These are phyloP conservation scores for Suillus paluster DNA, from an alignment of 768 basidiomycete genomes.

Conservation along the genomic window DNA sequence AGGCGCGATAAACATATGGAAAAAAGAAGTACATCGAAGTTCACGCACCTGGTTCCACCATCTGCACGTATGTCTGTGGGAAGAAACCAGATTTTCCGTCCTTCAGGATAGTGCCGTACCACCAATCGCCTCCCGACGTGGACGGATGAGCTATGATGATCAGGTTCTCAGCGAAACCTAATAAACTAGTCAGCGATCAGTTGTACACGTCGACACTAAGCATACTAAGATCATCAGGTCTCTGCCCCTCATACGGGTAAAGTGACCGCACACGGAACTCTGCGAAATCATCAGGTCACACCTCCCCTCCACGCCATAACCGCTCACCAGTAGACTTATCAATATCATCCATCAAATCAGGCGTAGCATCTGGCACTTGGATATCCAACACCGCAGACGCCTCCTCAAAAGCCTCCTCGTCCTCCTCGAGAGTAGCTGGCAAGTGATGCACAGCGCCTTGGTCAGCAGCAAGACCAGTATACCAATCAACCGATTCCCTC, in stretches of 20 bases:
- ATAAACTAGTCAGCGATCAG: slow-evolving; percentile 12
- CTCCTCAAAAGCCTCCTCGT: slow-evolving; percentile 54
- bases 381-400: slow-evolving; percentile 53
- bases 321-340: slow-evolving; percentile 64
- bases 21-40: slow-evolving; percentile 11
- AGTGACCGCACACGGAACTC: slow-evolving; percentile 79
- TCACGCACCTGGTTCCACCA: slow-evolving; percentile 59
- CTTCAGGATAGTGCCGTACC: slow-evolving; percentile 77
- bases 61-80: slow-evolving; percentile 87
- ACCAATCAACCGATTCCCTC: slow-evolving; percentile 91
- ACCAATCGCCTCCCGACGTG: slow-evolving; percentile 89
- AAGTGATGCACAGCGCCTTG: slow-evolving; percentile 46
- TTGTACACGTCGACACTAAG: not conserved
- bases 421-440: slow-evolving; percentile 62
- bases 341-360: slow-evolving; percentile 72
- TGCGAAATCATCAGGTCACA: slow-evolving; percentile 34
- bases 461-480: slow-evolving; percentile 83
- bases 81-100: slow-evolving; percentile 82
- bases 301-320: not conserved
- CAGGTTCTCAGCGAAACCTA: slow-evolving; percentile 82
- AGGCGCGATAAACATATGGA: not conserved
- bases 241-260: slow-evolving; percentile 85
- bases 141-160: slow-evolving; percentile 84
- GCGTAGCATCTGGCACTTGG: slow-evolving; percentile 51
- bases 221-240: slow-evolving; percentile 86